Percentiles rank a stretch among this genome's conserved stretches.
Evolutionary conservation across 2,329 filamentous ascomycete species (phyloP).

Genomic region (Fusarium burgessii): DNA sequence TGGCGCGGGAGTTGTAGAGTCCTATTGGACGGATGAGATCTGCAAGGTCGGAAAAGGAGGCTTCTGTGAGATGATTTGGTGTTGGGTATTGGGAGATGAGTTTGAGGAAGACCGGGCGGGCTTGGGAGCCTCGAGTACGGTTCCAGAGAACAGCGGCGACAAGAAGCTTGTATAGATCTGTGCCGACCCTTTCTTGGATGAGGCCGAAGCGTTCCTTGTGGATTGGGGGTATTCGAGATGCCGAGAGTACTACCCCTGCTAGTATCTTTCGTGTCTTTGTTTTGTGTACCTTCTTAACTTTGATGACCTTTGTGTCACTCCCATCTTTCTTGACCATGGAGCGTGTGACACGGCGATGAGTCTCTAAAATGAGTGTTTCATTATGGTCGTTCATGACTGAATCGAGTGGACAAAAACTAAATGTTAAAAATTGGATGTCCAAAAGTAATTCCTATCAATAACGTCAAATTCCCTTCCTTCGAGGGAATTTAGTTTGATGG

Average conservation of each 20-base stretch:
- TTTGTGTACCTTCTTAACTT: not conserved
- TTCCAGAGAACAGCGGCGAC: slow-evolving; percentile 38
- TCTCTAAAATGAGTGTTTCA: rapidly evolving
- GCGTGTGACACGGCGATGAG: not conserved
- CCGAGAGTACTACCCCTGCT: not conserved
- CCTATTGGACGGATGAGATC: slow-evolving; percentile 27
- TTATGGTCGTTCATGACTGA: rapidly evolving
- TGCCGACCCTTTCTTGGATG: slow-evolving; percentile 25
- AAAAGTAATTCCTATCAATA: rapidly evolving
- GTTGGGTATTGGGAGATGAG: slow-evolving; percentile 7
- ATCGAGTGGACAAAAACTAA: not conserved
- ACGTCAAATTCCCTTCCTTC: rapidly evolving
- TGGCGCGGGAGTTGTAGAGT: slow-evolving; percentile 29
- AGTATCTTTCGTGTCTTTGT: not conserved
- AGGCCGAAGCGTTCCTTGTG: slow-evolving; percentile 11
- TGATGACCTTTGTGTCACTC: not conserved
- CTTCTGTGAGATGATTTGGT: not conserved
- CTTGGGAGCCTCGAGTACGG: slow-evolving; percentile 21
- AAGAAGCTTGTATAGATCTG: slow-evolving; percentile 15
- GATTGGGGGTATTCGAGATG: slow-evolving; percentile 10
- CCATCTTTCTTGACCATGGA: slow-evolving; percentile 7
- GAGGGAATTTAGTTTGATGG: rapidly evolving
- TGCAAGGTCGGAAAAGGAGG: slow-evolving; percentile 4
- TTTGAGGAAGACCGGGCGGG: slow-evolving; percentile 3
- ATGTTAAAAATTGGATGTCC: no score